phyloP scores from a whole-genome alignment of 2,329 filamentous ascomycete species.

The Epichloe bromicola region DNA sequence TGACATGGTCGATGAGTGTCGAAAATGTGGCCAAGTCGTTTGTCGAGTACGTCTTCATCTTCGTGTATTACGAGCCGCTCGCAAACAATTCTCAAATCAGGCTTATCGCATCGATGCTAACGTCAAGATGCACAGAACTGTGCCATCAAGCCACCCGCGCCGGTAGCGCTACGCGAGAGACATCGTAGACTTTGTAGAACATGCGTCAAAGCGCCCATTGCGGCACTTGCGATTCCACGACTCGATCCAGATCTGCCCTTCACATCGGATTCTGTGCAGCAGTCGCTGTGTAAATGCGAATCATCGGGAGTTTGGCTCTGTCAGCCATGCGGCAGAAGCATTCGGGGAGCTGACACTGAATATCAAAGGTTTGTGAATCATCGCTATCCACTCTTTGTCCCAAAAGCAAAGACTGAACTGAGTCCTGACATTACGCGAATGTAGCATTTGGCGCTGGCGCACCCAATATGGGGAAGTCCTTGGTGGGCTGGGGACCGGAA shows the following conservation, averaged over 20 bases:
- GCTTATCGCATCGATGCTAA: constrained; percentile 5
- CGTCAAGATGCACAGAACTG: constrained; percentile 55
- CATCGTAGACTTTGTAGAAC: constrained; percentile 69
- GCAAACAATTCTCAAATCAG: background rate
- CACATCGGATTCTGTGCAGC: constrained; percentile 42
- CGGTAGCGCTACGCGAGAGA: constrained; percentile 53
- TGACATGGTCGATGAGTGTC: constrained; percentile 76
- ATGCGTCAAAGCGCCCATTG: constrained; percentile 61
- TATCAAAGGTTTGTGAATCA: constrained; percentile 37
- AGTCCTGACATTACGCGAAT: background rate
- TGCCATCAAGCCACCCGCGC: constrained; percentile 66
- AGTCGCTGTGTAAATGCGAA: constrained; percentile 38
- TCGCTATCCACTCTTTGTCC: background rate
- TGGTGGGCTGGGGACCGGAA: constrained; percentile 69
- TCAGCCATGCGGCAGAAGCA: constrained; percentile 63
- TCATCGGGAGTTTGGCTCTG: constrained; percentile 66
- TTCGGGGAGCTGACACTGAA: constrained; percentile 46
- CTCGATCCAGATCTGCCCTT: constrained; percentile 33
- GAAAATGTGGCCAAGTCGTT: constrained; percentile 61
- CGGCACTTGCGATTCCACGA: constrained; percentile 33
- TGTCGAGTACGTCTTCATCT: constrained; percentile 54
- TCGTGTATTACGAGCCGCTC: background rate
- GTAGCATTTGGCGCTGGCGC: constrained; percentile 77
- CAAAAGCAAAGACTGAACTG: background rate
- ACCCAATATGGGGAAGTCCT: constrained; percentile 72